Evolutionary conservation across 805 yeast genomes (phyloP), one percentile per base, ranked within the genome.

Genomic region (Ogataea kodamae): DNA sequence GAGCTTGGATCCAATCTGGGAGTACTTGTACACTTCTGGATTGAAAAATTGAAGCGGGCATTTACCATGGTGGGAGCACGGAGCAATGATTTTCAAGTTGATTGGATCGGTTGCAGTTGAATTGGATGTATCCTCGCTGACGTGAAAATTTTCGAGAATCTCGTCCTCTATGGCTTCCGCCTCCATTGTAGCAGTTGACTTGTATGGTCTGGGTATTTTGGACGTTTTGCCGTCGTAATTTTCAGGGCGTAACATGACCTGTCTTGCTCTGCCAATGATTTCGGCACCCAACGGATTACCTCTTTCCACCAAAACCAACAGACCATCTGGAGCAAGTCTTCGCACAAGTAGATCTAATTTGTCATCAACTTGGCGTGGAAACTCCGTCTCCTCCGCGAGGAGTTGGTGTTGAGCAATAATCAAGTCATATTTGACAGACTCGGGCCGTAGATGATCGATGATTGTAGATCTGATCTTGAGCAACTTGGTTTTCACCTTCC

Each of bases 271-370:
- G 0, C 96, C 94, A 37, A 88, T 72, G 3, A 77, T 68, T 59
- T 92, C 98, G 53, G 86, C 86, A 0, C 97, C 97, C 19, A 78
- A 52, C 0, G 97, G 86, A 36, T 82, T 84, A 3, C 98, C 98
- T 43, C 96, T 68, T 61, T 92, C 97, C 3, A 89, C 62, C 2
- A 92, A 55, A 1, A 88, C 79, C 9, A 90, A 59, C 39, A 79
- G 78, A 0, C 97, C 98, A 8, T 76, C 74, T 0, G 96, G 96
- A 10, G 75, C 72, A 28, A 89, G 60, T 11, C 83, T 61, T 11
- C 68, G 64, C 15, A 88, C 62, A 20, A 82, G 64, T 39, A 68
- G 66, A 42, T 79, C 76, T 7, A 86, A 49, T 33, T 71, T 78
- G 14, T 68, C 67, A 56, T 88, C 97, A 4, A 86, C 79, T 43